Conservation (phyloP, 441 rosid species). For the Capsella rubella region DNA sequence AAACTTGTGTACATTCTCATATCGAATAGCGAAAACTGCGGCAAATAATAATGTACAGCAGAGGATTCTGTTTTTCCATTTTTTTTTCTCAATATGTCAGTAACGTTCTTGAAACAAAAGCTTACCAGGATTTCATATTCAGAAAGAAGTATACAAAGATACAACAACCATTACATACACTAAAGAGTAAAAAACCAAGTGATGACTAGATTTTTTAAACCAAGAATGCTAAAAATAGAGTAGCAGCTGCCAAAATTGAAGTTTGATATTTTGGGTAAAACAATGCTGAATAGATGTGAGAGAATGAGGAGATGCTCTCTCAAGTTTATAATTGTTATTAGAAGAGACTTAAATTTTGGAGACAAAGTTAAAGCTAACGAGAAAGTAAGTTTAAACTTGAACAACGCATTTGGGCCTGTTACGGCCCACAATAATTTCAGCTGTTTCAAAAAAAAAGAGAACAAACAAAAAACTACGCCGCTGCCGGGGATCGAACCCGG, state of each 20-base stretch:
- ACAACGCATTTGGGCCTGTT: too few species aligned
- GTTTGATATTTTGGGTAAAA: neutral
- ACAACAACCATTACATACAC: neutral
- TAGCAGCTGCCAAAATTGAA: neutral
- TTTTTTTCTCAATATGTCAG: neutral
- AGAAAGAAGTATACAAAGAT: neutral
- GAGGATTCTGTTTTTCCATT: constrained; percentile 31
- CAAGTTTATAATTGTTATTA: neutral
- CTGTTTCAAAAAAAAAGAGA: too few species aligned
- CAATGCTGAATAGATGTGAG: too few species aligned
- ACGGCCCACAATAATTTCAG: too few species aligned
- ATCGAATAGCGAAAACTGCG: constrained; percentile 1
- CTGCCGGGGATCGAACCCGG: constrained; percentile 98
- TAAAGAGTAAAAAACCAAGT: neutral
- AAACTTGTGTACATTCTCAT: constrained; percentile 39
- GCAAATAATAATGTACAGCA: constrained; percentile 30
- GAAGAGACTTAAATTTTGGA: neutral
- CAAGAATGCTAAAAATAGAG: neutral
- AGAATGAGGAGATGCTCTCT: too few species aligned
- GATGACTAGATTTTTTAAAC: neutral
- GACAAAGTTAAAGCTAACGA: too few species aligned
- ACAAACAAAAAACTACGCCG: constrained; percentile 18
- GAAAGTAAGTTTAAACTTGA: too few species aligned
- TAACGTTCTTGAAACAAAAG: neutral
- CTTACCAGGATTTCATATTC: neutral